phyloP scores from a whole-genome alignment of 2,329 filamentous ascomycete species.

The Aspergillus phoenicis region DNA sequence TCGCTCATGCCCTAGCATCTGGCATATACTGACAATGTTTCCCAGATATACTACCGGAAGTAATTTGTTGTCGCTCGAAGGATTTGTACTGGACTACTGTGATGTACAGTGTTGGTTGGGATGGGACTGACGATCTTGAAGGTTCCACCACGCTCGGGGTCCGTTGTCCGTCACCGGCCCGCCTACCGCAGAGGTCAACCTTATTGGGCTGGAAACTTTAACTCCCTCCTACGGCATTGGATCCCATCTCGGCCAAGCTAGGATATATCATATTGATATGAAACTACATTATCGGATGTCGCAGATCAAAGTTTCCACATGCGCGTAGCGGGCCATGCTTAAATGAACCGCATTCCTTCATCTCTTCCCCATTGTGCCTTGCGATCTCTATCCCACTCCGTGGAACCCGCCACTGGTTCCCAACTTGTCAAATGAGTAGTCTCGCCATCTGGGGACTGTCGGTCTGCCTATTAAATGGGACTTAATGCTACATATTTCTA shows the following conservation, averaged over 20 bases:
- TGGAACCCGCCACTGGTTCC: neutral
- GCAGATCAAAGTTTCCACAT: constrained; percentile 23
- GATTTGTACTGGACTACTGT: neutral
- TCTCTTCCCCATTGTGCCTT: neutral
- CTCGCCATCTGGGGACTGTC: neutral
- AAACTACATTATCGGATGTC: constrained; percentile 12
- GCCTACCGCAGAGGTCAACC: neutral
- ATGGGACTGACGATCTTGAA: neutral
- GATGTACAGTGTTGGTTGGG: neutral
- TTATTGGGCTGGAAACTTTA: constrained; percentile 35
- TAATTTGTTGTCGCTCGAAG: constrained; percentile 28
- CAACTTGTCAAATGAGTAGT: neutral
- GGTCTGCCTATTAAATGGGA: constrained; percentile 3
- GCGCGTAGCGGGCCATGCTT: constrained; percentile 29
- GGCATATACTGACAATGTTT: constrained; percentile 1
- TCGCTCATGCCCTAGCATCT: neutral
- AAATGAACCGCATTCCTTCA: constrained; percentile 23
- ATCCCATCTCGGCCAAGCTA: constrained; percentile 17
- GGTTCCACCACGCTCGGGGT: neutral
- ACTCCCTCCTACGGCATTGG: constrained; percentile 20
- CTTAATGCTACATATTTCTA: neutral
- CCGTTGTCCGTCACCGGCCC: neutral
- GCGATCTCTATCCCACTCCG: neutral
- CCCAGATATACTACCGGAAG: constrained; percentile 53
- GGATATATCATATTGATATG: constrained; percentile 24